These are phyloP conservation scores for Phytophthora boehmeriae DNA, from an alignment of 352 stramenopile species.

Conservation along the genomic window DNA sequence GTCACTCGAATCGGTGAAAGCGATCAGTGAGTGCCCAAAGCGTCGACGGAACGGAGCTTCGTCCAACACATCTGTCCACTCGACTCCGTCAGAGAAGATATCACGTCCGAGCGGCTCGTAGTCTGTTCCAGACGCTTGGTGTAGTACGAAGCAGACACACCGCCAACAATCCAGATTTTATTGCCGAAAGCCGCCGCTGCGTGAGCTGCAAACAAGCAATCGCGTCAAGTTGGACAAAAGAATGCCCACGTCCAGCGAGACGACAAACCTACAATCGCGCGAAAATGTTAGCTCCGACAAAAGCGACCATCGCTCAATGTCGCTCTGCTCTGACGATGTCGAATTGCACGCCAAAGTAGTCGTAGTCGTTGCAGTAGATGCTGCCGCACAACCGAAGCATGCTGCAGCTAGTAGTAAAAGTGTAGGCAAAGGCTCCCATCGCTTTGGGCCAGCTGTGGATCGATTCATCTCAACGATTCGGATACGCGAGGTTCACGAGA, in stretches of 20 bases:
- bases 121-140: slow-evolving; percentile 76
- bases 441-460: background rate
- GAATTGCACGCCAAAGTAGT: slow-evolving; percentile 54
- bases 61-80: slow-evolving; percentile 71
- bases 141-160: slow-evolving; percentile 77
- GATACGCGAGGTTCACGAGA: slow-evolving; percentile 14
- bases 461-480: slow-evolving; percentile 12
- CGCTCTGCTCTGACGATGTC: slow-evolving; percentile 47
- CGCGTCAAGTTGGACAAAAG: slow-evolving; percentile 2
- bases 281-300: slow-evolving; percentile 62
- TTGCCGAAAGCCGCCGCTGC: slow-evolving; percentile 60
- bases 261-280: slow-evolving; percentile 53
- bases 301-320: slow-evolving; percentile 56
- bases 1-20: slow-evolving; percentile 63
- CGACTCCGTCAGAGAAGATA: slow-evolving; percentile 61
- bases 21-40: slow-evolving; percentile 72
- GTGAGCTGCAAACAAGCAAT: slow-evolving; percentile 45
- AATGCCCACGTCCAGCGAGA: background rate
- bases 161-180: slow-evolving; percentile 76
- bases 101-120: slow-evolving; percentile 67
- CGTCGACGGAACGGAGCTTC: slow-evolving; percentile 75
- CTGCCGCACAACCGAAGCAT: slow-evolving; percentile 1
- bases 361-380: slow-evolving; percentile 2
- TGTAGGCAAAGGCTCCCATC: slow-evolving; percentile 4
- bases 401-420: background rate